Base-by-base conservation (phyloP, 768 basidiomycete species). In the Pleurotus tuoliensis region DNA sequence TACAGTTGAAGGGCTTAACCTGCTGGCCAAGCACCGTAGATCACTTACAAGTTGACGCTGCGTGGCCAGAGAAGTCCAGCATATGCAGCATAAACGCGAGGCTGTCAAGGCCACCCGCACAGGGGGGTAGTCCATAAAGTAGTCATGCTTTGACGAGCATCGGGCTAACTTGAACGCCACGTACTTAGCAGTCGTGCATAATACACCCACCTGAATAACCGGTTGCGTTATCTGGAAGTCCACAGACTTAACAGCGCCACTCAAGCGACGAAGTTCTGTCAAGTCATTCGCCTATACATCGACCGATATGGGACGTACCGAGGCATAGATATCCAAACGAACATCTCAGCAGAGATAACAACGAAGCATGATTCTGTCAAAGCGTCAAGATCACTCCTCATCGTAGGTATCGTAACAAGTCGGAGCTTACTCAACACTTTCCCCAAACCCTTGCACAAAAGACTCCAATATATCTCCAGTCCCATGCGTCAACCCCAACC, bases 61-160 rank as follows among this genome's bases (percentile, higher is more conserved):
- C 48, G 48, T 50, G 48, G 48, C 48, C 37, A 27, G 30, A 50
- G 48, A 50, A 25, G 30, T 24, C 30, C 48, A 30, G 12, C 48
- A 50, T 50, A 50, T 50, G 48, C 48, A 50, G 20, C 48, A 34
- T 50, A 50, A 50, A 34, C 48, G 48, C 48, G 48, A 50, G 48
- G 48, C 20, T 50, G 16, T 50, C 20, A 50, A 38, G 25, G 38
- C 48, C 48, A 50, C 48, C 20, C 7, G 48, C 20, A 50, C 48
- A 50, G 48, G 48, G 48, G 20, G 4, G 48, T 34, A 24, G 48
- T 50, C 15, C 6, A 38, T 48, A 22, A 24, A 25, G 47, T 27
- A 27, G 47, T 48, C 47, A 48, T 41, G 41, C 41, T 44, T 16
- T 50, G 25, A 11, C 48, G 20, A 50, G 12, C 30, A 50, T 30